A percentile compares a stretch with the other conserved stretches of the same genome.
phyloP scores from a whole-genome alignment of 352 stramenopile species.

The Globisporangium nodosum region DNA sequence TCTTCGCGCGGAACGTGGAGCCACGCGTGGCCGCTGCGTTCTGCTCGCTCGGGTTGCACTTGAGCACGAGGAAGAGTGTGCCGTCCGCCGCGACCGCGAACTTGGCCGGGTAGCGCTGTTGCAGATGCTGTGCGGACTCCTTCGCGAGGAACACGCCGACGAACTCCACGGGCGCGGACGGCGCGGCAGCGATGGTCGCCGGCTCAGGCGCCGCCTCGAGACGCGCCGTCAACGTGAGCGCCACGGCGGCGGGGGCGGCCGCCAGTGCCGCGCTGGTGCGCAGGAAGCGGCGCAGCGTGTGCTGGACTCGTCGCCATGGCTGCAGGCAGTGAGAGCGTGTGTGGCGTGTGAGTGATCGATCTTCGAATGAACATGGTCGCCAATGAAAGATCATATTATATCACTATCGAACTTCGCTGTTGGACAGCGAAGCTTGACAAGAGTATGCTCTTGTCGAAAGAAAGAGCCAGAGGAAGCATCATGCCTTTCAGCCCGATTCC shows the following conservation, averaged over 20 bases:
- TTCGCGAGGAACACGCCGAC: slow-evolving; percentile 73
- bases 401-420: too few species aligned
- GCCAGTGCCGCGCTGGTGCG: slow-evolving; percentile 6
- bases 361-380: too few species aligned
- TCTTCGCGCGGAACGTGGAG: slow-evolving; percentile 21
- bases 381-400: too few species aligned
- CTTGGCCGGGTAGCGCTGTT: slow-evolving; percentile 50
- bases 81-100: slow-evolving; percentile 24
- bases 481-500: too few species aligned
- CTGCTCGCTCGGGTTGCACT: slow-evolving; percentile 62
- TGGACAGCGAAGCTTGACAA: too few species aligned
- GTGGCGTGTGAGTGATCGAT: too few species aligned
- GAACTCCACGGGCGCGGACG: slow-evolving; percentile 43
- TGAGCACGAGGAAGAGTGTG: slow-evolving; percentile 66
- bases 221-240: slow-evolving; percentile 16
- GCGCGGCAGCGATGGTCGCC: not conserved
- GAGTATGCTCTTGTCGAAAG: too few species aligned
- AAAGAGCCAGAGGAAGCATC: too few species aligned
- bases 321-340: too few species aligned
- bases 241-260: slow-evolving; percentile 14
- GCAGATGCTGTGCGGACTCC: slow-evolving; percentile 39
- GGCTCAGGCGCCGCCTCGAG: slow-evolving; percentile 17
- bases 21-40: slow-evolving; percentile 13
- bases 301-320: slow-evolving; percentile 6
- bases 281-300: slow-evolving; percentile 12